Evolutionary conservation across 768 basidiomycete species (phyloP).

Genomic region (Mycena metata): DNA sequence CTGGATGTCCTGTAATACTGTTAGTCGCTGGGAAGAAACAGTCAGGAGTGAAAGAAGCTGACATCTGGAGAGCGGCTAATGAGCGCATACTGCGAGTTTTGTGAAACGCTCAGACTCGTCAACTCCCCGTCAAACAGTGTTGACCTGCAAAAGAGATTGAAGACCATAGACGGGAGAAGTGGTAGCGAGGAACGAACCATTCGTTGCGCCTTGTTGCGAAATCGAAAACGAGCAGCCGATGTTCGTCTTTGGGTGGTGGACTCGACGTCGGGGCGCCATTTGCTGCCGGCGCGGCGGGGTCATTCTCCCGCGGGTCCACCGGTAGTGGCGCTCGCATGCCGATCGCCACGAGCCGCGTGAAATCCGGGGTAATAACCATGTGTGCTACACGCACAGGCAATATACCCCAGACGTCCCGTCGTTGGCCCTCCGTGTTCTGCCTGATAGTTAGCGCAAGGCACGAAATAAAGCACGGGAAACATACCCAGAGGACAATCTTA

Average conservation of each 20-base stretch:
- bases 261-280: constrained; percentile 47
- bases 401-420: constrained; percentile 76
- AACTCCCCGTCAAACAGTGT: constrained; percentile 82
- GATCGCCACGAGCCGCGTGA: constrained; percentile 85
- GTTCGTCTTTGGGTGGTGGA: constrained; percentile 57
- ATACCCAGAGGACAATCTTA: constrained; percentile 87
- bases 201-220: constrained; percentile 75
- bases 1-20: constrained; percentile 80
- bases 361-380: constrained; percentile 89
- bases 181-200: constrained; percentile 63
- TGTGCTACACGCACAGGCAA: constrained; percentile 87
- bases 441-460: constrained; percentile 28
- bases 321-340: constrained; percentile 66
- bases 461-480: constrained; percentile 40
- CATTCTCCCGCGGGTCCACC: constrained; percentile 47
- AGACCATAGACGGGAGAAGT: constrained; percentile 6
- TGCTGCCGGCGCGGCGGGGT: constrained; percentile 45
- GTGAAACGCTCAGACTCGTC: constrained; percentile 89
- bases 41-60: constrained; percentile 46
- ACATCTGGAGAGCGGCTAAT: constrained; percentile 92
- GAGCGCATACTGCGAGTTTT: constrained; percentile 88
- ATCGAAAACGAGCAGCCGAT: constrained; percentile 84
- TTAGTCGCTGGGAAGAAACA: constrained; percentile 34
- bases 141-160: constrained; percentile 58
- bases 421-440: constrained; percentile 83